Evolutionary conservation across 139 green algal species (phyloP).

Genomic region (Diplosphaera chodatii): DNA sequence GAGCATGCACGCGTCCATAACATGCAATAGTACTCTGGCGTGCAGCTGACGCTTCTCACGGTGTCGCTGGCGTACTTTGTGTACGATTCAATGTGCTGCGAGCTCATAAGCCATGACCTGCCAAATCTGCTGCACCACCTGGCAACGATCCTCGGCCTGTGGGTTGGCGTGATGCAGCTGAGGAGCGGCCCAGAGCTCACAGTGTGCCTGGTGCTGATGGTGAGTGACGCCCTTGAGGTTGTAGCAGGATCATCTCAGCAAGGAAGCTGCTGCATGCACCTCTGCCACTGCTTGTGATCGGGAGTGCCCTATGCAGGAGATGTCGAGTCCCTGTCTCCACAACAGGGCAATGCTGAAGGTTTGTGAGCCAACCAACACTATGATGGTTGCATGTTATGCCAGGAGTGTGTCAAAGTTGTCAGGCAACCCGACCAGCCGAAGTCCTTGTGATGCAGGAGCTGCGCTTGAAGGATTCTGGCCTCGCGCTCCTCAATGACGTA

Average conservation of each 20-base stretch:
- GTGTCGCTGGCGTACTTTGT: conserved; percentile 33
- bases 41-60: conserved; percentile 17
- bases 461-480: conserved; percentile 4
- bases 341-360: conserved; percentile 9
- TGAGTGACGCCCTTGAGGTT: too few relatives aligned
- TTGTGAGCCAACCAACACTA: too few relatives aligned
- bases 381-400: too few relatives aligned
- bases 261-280: too few relatives aligned
- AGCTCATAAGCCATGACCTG: conserved; percentile 16
- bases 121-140: conserved; percentile 23
- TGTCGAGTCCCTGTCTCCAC: conserved; percentile 34
- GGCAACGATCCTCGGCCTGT: conserved; percentile 20
- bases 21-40: too few relatives aligned
- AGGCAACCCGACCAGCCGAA: too few relatives aligned
- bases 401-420: too few relatives aligned
- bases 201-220: conserved; percentile 28
- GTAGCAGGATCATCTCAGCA: too few relatives aligned
- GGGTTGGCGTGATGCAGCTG: conserved; percentile 1
- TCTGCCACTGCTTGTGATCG: too few relatives aligned
- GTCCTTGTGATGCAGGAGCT: conserved; percentile 25
- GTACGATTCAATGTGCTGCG: conserved; percentile 33
- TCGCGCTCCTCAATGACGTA: conserved; percentile 7
- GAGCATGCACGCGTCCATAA: too few relatives aligned
- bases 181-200: conserved; percentile 23
- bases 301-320: too few relatives aligned